A percentile compares a stretch with the other conserved stretches of the same genome.
phyloP scores from a whole-genome alignment of 805 yeast genomes.

The Blastobotrys parvus region DNA sequence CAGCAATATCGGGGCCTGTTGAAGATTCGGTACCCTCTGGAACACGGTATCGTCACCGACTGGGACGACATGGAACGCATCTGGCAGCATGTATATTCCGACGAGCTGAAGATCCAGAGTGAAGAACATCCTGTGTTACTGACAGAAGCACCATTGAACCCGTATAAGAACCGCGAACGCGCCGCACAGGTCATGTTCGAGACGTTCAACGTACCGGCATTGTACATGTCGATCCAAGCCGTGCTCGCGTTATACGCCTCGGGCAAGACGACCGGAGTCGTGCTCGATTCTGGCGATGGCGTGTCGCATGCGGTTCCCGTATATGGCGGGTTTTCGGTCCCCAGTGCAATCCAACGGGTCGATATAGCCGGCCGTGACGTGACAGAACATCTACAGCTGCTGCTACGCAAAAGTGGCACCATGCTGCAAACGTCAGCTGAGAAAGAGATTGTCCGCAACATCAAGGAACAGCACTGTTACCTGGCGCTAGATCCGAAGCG shows the following conservation, averaged over 20 bases:
- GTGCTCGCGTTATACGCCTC: conserved; percentile 78
- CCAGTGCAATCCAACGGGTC: conserved; percentile 60
- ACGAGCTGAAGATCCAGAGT: conserved; percentile 46
- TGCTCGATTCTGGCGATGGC: conserved; percentile 89
- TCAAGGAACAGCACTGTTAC: conserved; percentile 70
- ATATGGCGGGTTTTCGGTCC: conserved; percentile 77
- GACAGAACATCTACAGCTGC: conserved; percentile 62
- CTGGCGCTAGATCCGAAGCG: conserved; percentile 47
- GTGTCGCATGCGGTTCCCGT: conserved; percentile 84
- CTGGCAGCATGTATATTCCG: conserved; percentile 62
- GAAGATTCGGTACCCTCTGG: conserved; percentile 60
- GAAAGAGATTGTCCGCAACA: conserved; percentile 65
- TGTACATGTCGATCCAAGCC: conserved; percentile 67
- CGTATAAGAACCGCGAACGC: conserved; percentile 48
- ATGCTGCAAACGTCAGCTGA: conserved; percentile 65
- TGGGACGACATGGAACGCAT: conserved; percentile 84
- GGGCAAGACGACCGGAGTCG: conserved; percentile 87
- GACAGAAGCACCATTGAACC: conserved; percentile 86
- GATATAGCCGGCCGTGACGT: conserved; percentile 85
- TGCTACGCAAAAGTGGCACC: conserved; percentile 64
- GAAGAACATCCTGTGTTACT: conserved; percentile 84
- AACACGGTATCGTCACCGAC: conserved; percentile 67
- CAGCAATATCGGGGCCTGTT: conserved; percentile 73
- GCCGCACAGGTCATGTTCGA: conserved; percentile 64
- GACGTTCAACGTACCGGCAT: conserved; percentile 65